These are phyloP conservation scores for Albugo laibachii DNA, from an alignment of 352 stramenopile species.

Conservation along the genomic window DNA sequence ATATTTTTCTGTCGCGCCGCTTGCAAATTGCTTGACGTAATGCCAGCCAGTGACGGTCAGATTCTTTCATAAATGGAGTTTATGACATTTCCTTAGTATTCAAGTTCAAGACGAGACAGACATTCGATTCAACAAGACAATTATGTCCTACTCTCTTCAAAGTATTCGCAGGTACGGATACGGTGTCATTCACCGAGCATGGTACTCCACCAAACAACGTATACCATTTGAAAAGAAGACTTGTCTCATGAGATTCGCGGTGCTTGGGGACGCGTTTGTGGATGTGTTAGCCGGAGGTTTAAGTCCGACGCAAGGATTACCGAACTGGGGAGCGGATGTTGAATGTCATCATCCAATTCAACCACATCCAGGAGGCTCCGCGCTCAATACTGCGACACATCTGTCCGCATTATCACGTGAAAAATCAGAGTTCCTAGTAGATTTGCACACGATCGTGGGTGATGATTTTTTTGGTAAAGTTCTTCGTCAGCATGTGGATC, in stretches of 20 bases:
- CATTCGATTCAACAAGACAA: too few species aligned
- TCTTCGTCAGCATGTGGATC: slow-evolving; percentile 22
- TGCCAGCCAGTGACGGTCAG: too few species aligned
- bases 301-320: slow-evolving; percentile 25
- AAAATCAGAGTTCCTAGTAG: slow-evolving; percentile 8
- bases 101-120: too few species aligned
- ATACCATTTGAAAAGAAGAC: too few species aligned
- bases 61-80: too few species aligned
- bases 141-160: too few species aligned
- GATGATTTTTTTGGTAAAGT: slow-evolving; percentile 17
- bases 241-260: slow-evolving; percentile 11
- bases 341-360: slow-evolving; percentile 45
- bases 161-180: too few species aligned
- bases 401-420: slow-evolving; percentile 26
- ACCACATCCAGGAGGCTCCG: slow-evolving; percentile 58
- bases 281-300: slow-evolving; percentile 61
- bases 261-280: slow-evolving; percentile 51
- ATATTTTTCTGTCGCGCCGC: too few species aligned
- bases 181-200: too few species aligned
- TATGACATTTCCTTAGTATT: too few species aligned
- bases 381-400: slow-evolving; percentile 69
- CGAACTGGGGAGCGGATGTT: slow-evolving; percentile 57
- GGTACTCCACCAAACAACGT: too few species aligned
- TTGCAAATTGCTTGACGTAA: too few species aligned
- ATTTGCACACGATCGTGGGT: slow-evolving; percentile 9